Evolutionary conservation across 768 basidiomycete genomes (phyloP), one percentile per base, ranked within the genome.

Genomic region (Plicaturopsis crispa): DNA sequence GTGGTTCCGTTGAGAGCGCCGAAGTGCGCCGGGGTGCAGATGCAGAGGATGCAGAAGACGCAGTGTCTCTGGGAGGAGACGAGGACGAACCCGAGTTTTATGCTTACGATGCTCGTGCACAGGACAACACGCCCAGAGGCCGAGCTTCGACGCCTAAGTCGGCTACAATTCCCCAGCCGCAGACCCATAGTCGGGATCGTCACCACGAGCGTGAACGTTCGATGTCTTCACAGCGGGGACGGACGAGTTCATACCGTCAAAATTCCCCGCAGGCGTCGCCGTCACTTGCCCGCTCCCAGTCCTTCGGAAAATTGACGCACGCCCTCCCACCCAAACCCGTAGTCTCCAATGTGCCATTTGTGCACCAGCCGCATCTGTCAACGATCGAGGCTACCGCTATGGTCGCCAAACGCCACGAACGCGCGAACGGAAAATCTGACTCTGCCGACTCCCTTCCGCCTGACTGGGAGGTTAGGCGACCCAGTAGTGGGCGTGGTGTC

Each of bases 61-160:
- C 79, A 38, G 76, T 86, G 47, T 85, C 83, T 34, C 67, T 85
- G 20, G 83, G 83, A 37, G 75, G 75, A 45, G 80, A 82, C 49
- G 79, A 85, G 38, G 80, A 83, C 35, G 76, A 81, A 44, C 63
- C 69, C 43, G 73, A 73, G 33, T 72, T 71, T 52, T 60, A 63
- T 40, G 68, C 72, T 48, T 66, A 62, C 50, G 59, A 68, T 46
- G 49, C 64, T 44, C 49, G 54, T 33, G 48, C 55, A 43, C 56
- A 66, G 48, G 50, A 54, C 39, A 38, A 44, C 12, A 8, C 26
- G 20, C 31, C 44, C 10, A 46, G 47, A 24, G 30, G 37, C n/a
- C 36, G 38, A 21, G 49, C 51, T 10, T 34, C 13, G 12, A 50
- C 56, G 24, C 45, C 49, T 12, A 53, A 42, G 45, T 19, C 23